Evolutionary conservation across 164 flowering plant species (phyloP), one percentile per base, ranked within the genome.

Genomic region (Dillenia turbinata): DNA sequence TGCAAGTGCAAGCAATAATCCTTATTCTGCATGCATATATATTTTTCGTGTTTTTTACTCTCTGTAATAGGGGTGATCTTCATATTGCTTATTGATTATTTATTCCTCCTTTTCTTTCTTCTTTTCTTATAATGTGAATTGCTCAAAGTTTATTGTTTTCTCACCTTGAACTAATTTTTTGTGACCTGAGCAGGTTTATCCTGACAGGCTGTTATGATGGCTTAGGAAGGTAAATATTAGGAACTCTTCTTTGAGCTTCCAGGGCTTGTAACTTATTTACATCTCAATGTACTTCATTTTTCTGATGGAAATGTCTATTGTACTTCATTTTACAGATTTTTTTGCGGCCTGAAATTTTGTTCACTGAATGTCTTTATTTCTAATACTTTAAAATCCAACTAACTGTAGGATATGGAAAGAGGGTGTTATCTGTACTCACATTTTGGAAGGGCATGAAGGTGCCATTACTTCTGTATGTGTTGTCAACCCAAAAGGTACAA

Each of bases 171-270:
- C 49, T 69, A 44, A 66, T 44, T 17, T 17, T 19, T 1, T 67
- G 12, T 69, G 40, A 52, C 73, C 45, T 67, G 53, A 19, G 69
- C 88, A 91, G 99, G 81, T 83, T 88, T 59, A 78, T 95, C 68
- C 72, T 95, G 77, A 83, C 96, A 0, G 99, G 99, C 13, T 85
- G 92, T 78, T 95, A 86, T 78, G 99, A 95, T 81, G 73, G 84
- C 68, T 69, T 86, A 26, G 97, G 85, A 79, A 89, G 99, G 99
- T 94, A 75, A 72, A n/a, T 6, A 12, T 56, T 58, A 19, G 17
- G 6, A 26, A 44, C 10, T 9, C 22, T 48, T 55, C 63, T 3
- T 60, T 40, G 24, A 14, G 22, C 22, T 19, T 1, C 22, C 22
- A 19, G 22, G 22, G 22, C 1, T 54, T 9, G 9, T 55, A 44